Base-by-base conservation (phyloP, 192 early-diverging fungal genomes). In the Dissophora globulifera region DNA sequence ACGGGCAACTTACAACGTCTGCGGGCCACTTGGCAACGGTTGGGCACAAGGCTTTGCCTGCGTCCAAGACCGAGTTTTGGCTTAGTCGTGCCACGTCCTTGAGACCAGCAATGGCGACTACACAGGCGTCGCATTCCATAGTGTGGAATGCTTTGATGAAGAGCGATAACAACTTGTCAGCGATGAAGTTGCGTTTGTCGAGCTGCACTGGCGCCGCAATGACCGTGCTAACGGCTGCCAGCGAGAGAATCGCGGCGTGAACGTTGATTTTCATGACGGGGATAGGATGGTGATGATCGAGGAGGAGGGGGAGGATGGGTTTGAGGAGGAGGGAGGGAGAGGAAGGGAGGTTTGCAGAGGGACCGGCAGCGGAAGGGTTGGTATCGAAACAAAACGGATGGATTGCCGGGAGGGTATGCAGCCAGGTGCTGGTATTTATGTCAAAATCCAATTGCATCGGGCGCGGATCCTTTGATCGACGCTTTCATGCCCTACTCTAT, bases 61-160 rank as follows among this genome's bases (percentile, higher is more conserved):
- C 69, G 38, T 30, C 27, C 2, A 62, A 20, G 17, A 57, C 69
- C 69, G 59, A 71, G 35, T 38, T 42, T 19, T 71, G 46, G 47
- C 62, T 71, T 23, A 71, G 17, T 17, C 22, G 31, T 1, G 69
- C 69, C 30, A 71, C 46, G 16, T 71, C 69, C 43, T 62, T 62
- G 4, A 32, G 53, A 1, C 59, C 60, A 0, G 27, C 47, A 1
- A 71, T 4, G 17, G 69, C 69, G 38, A 53, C 54, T 4, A 42
- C 52, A 31, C 69, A 71, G 19, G 69, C 69, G 11, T 54, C 69
- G 30, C 69, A 71, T 11, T 56, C 47, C 2, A 71, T 27, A 9
- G 69, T 32, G 15, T 62, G 16, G 16, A 71, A 16, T 20, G 69
- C 69, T 12, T 62, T 51, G 16, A 47, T 55, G 38, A 71, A 50